These are phyloP conservation scores for Aurantiochytrium sp. DNA, from an alignment of 108 stramenopile species.

Conservation along the genomic window DNA sequence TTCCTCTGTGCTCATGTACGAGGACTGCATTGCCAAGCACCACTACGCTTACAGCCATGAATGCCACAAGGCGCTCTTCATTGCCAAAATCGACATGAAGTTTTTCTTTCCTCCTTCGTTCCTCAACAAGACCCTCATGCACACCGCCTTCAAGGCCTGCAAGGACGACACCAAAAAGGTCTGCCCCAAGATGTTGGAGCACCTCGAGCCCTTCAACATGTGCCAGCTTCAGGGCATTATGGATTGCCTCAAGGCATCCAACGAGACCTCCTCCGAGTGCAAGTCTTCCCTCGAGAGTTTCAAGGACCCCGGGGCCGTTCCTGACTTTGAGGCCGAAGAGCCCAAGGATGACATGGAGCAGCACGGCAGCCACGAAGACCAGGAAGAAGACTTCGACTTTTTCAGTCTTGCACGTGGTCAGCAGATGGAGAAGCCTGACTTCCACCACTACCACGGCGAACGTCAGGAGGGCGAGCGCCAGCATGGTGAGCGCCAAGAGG, in stretches of 20 bases:
- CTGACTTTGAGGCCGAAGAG: neutral
- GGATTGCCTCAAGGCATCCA: neutral
- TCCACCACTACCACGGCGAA: neutral
- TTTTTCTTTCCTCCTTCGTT: neutral
- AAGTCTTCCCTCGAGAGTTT: neutral
- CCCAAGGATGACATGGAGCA: neutral
- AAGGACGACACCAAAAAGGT: neutral
- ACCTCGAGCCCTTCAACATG: slow-evolving; percentile 9
- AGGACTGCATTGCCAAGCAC: neutral
- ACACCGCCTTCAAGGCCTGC: neutral
- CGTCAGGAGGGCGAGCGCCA: no score
- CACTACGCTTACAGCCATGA: neutral
- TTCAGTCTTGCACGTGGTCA: neutral
- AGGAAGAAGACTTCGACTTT: neutral
- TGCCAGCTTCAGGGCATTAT: neutral
- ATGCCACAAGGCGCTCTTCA: neutral
- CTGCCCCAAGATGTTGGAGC: neutral
- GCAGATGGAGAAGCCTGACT: neutral
- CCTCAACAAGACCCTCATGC: neutral
- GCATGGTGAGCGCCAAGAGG: no score
- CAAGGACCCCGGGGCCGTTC: neutral
- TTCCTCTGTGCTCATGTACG: neutral
- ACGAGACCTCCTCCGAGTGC: neutral
- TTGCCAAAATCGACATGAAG: neutral
- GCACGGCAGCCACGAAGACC: neutral